Percentiles rank a stretch among this genome's conserved stretches.
Conservation (phyloP, 345 rosid genomes). For the Gynandropsis gynandra region DNA sequence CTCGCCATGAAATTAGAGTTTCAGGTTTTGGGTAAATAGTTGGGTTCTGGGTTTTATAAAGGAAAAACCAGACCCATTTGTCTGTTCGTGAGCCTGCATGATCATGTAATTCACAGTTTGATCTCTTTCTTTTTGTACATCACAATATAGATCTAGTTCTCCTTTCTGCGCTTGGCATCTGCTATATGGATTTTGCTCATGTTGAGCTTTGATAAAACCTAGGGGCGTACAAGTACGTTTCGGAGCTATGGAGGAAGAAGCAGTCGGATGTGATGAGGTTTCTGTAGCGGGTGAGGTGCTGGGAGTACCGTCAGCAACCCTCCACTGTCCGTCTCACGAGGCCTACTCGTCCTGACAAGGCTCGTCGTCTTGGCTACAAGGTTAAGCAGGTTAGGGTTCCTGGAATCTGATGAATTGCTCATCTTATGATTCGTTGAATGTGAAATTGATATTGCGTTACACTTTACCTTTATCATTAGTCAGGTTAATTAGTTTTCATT, state of each 20-base stretch:
- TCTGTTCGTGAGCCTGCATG: too few relatives aligned
- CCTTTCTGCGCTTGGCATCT: too few relatives aligned
- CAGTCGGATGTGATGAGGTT: conserved; percentile 90
- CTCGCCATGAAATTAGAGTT: too few relatives aligned
- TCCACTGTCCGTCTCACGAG: conserved; percentile 80
- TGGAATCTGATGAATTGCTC: background rate
- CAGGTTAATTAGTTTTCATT: background rate
- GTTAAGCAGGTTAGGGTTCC: conserved; percentile 74
- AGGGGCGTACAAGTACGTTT: conserved; percentile 80
- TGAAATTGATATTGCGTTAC: too few relatives aligned
- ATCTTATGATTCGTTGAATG: too few relatives aligned
- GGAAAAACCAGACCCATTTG: too few relatives aligned
- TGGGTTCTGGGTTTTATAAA: too few relatives aligned
- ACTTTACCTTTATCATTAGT: background rate
- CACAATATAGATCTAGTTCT: too few relatives aligned
- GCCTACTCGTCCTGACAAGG: conserved; percentile 97
- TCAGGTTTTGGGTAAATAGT: too few relatives aligned
- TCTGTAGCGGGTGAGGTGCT: conserved; percentile 93
- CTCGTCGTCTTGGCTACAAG: conserved; percentile 91
- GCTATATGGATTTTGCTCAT: too few relatives aligned
- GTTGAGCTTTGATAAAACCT: background rate
- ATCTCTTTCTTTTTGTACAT: too few relatives aligned
- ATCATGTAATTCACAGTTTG: too few relatives aligned
- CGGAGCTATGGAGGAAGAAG: conserved; percentile 92
- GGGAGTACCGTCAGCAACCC: conserved; percentile 97